Evolutionary conservation across 2,329 filamentous ascomycete genomes (phyloP).

Genomic region (Alternaria gaisen): DNA sequence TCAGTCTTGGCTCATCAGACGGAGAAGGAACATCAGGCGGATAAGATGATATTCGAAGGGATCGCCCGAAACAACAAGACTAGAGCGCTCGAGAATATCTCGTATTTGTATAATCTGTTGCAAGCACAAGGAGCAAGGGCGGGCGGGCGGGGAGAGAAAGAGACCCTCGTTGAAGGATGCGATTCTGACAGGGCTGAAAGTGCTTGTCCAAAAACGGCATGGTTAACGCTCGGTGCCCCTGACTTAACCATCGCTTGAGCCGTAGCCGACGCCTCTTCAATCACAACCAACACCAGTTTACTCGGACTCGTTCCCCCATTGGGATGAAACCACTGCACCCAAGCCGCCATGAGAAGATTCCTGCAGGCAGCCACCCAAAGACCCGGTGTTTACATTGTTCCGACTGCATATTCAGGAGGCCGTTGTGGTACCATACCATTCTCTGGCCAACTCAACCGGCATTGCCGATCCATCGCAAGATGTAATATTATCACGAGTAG

Average conservation of each 20-base stretch:
- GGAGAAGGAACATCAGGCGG: background rate
- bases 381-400: slow-evolving; percentile 1
- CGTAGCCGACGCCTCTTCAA: slow-evolving; percentile 16
- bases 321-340: slow-evolving; percentile 17
- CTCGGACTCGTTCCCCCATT: slow-evolving; percentile 18
- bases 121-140: background rate
- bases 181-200: slow-evolving; percentile 5
- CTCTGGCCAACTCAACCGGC: background rate
- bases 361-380: slow-evolving; percentile 17
- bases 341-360: slow-evolving; percentile 13
- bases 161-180: slow-evolving; percentile 1
- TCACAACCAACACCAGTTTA: slow-evolving; percentile 13
- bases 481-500: background rate
- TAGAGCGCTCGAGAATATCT: background rate
- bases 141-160: background rate
- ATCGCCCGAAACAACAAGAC: background rate
- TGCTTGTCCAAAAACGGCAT: slow-evolving; percentile 1
- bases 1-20: background rate
- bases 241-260: slow-evolving; percentile 10
- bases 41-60: background rate
- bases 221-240: slow-evolving; percentile 21
- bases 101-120: background rate
- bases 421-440: background rate
- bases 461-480: background rate
- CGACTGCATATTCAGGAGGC: slow-evolving; percentile 5